Evolutionary conservation across 2,329 filamentous ascomycete species (phyloP).

Genomic region (Cladophialophora bantiana): DNA sequence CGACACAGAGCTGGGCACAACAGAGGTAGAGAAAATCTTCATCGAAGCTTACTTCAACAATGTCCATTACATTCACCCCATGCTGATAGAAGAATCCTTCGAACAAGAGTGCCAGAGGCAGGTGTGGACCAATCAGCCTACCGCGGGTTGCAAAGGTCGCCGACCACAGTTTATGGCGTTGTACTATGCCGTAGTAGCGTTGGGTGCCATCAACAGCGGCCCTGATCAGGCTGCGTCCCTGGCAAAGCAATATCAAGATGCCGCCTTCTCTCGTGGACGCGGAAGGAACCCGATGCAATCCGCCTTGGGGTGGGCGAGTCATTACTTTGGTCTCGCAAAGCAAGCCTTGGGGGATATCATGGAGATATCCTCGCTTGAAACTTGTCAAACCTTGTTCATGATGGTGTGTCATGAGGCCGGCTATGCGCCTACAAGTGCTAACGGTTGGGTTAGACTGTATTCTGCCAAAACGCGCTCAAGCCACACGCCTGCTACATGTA

Average conservation of each 20-base stretch:
- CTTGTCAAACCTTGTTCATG: constrained; percentile 41
- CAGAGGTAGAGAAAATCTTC: constrained; percentile 44
- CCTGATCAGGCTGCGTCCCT: background rate
- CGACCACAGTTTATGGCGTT: constrained; percentile 40
- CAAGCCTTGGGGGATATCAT: constrained; percentile 42
- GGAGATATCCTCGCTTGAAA: constrained; percentile 43
- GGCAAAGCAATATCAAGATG: background rate
- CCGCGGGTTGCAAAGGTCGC: background rate
- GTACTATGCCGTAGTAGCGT: constrained; percentile 43
- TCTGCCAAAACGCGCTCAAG: constrained; percentile 46
- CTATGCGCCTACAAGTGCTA: background rate
- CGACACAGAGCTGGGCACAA: constrained; percentile 16
- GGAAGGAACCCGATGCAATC: background rate
- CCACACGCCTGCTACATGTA: constrained; percentile 49
- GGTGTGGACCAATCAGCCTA: constrained; percentile 29
- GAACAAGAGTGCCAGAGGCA: constrained; percentile 40
- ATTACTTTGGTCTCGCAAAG: constrained; percentile 11
- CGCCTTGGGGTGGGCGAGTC: background rate
- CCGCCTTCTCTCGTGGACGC: background rate
- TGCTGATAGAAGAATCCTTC: constrained; percentile 39
- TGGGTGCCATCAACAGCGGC: constrained; percentile 44
- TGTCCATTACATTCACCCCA: constrained; percentile 42
- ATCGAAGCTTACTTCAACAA: constrained; percentile 42
- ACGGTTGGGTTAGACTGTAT: constrained; percentile 32
- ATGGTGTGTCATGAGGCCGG: constrained; percentile 30